A percentile compares a stretch with the other conserved stretches of the same genome.
Conservation (phyloP, 208 protist genomes). For the Trichomonas tenax region DNA sequence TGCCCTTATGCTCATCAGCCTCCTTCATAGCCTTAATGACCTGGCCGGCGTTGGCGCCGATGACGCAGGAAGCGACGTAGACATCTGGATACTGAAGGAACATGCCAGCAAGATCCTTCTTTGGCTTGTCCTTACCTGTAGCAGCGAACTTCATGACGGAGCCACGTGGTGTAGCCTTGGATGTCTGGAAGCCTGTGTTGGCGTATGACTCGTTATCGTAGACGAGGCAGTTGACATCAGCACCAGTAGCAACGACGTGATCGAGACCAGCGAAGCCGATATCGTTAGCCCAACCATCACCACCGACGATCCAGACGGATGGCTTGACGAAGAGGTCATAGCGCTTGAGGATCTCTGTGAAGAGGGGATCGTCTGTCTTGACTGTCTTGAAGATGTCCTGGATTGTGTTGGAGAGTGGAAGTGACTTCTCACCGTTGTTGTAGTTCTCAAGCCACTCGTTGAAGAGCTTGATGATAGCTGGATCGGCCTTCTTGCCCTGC, state of each 20-base stretch:
- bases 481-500: not conserved
- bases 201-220: slow-evolving; percentile 52
- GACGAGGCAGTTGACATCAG: slow-evolving; percentile 46
- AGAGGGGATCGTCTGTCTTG: too few relatives aligned
- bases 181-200: slow-evolving; percentile 48
- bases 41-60: slow-evolving; percentile 38
- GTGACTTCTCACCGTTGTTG: not conserved
- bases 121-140: slow-evolving; percentile 34
- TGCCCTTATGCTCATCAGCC: slow-evolving; percentile 45
- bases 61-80: slow-evolving; percentile 43
- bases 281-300: slow-evolving; percentile 56
- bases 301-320: slow-evolving; percentile 47
- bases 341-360: not conserved
- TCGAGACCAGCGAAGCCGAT: slow-evolving; percentile 52
- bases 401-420: not conserved
- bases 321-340: slow-evolving; percentile 24
- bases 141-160: slow-evolving; percentile 39
- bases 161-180: slow-evolving; percentile 41
- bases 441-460: not conserved
- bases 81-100: slow-evolving; percentile 45
- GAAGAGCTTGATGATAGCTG: not conserved
- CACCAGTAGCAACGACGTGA: slow-evolving; percentile 43
- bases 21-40: slow-evolving; percentile 42
- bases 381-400: not conserved
- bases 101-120: slow-evolving; percentile 47